Evolutionary conservation across 352 stramenopile genomes (phyloP).

Genomic region (Globisporangium splendens): DNA sequence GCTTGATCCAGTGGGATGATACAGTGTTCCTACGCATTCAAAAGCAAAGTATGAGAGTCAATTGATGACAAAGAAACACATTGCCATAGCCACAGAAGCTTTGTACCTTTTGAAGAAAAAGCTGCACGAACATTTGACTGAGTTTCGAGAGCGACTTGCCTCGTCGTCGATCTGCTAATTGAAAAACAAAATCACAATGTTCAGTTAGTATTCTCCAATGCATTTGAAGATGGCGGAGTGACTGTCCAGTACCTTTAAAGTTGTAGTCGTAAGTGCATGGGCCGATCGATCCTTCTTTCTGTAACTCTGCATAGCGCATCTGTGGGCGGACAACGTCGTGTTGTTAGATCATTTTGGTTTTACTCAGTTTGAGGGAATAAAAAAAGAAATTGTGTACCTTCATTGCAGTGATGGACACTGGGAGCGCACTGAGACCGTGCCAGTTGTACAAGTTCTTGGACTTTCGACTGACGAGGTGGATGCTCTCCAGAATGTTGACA

Average conservation of each 20-base stretch:
- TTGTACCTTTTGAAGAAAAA: conserved; percentile 88
- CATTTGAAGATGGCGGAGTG: background rate
- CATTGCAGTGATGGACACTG: conserved; percentile 65
- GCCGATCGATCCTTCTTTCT: conserved; percentile 20
- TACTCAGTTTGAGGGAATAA: too few species aligned
- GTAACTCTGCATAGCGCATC: conserved; percentile 43
- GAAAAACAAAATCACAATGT: too few species aligned
- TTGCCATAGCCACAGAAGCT: background rate
- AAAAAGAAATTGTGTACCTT: conserved; percentile 39
- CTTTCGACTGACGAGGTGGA: conserved; percentile 93
- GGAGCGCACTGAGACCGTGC: conserved; percentile 70
- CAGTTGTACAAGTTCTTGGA: conserved; percentile 97
- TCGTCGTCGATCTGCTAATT: conserved; percentile 46
- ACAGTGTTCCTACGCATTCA: conserved; percentile 58
- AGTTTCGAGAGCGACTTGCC: conserved; percentile 89
- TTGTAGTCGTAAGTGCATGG: conserved; percentile 42
- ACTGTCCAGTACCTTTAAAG: conserved; percentile 43
- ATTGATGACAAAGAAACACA: background rate
- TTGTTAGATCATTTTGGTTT: background rate
- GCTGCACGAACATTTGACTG: conserved; percentile 94
- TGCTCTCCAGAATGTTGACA: conserved; percentile 97
- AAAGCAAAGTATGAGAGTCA: conserved; percentile 1
- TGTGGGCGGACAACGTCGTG: background rate
- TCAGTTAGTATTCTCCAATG: background rate
- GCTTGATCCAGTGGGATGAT: conserved; percentile 93